Conservation (phyloP, 2,329 filamentous ascomycete species). For the Aureobasidium sp. region DNA sequence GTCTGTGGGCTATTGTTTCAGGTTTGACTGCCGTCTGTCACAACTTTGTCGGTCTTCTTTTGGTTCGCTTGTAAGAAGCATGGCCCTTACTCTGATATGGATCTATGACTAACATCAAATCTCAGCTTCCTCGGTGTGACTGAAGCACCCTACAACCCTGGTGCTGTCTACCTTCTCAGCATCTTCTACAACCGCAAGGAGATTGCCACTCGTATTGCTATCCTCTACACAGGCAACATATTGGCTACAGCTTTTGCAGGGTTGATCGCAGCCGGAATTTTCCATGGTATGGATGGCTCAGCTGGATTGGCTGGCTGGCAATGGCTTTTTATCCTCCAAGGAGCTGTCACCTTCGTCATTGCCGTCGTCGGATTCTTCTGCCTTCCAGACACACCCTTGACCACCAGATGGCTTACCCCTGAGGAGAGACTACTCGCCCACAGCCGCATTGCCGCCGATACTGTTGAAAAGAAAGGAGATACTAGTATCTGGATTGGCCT, state of each 20-base stretch:
- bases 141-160: constrained; percentile 36
- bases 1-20: constrained; percentile 31
- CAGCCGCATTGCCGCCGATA: constrained; percentile 42
- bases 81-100: neutral
- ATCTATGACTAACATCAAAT: neutral
- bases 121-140: constrained; percentile 28
- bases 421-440: constrained; percentile 42
- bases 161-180: constrained; percentile 35
- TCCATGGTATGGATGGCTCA: constrained; percentile 51
- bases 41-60: constrained; percentile 28
- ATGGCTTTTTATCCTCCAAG: constrained; percentile 28
- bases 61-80: constrained; percentile 23
- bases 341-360: constrained; percentile 19
- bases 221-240: constrained; percentile 21
- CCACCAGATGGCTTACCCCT: constrained; percentile 41
- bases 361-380: constrained; percentile 23
- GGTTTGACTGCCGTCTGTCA: constrained; percentile 26
- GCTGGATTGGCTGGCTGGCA: constrained; percentile 49
- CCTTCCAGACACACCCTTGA: constrained; percentile 44
- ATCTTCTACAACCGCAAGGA: constrained; percentile 45
- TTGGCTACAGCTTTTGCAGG: constrained; percentile 62
- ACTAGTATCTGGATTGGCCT: constrained; percentile 33
- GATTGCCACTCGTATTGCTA: constrained; percentile 19
- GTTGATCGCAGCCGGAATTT: constrained; percentile 47
- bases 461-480: constrained; percentile 37